These are phyloP conservation scores for Globisporangium parvum DNA, from an alignment of 352 stramenopile species.

Conservation along the genomic window DNA sequence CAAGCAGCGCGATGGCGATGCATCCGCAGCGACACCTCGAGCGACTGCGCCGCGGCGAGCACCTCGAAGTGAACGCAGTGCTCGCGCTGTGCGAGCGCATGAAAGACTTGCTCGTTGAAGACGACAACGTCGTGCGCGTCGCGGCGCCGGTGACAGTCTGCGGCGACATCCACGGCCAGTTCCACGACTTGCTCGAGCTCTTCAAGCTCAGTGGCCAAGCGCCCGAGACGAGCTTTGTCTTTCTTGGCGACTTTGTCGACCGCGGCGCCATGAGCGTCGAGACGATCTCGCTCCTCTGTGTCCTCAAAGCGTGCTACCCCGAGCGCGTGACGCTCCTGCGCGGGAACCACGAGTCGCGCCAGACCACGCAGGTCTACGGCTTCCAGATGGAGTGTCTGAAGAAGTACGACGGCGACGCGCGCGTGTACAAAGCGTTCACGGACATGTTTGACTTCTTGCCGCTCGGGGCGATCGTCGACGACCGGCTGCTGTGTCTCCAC, in stretches of 20 bases:
- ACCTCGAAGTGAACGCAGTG: constrained; percentile 42
- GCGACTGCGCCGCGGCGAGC: constrained; percentile 51
- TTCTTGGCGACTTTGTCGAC: constrained; percentile 98
- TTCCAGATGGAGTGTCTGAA: constrained; percentile 85
- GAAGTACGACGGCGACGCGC: constrained; percentile 73
- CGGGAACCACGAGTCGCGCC: constrained; percentile 93
- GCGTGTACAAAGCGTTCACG: constrained; percentile 75
- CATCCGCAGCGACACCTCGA: constrained; percentile 41
- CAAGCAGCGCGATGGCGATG: constrained; percentile 17
- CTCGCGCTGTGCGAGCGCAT: constrained; percentile 61
- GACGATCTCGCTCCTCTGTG: constrained; percentile 89
- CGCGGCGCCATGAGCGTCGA: constrained; percentile 94
- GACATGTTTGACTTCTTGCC: constrained; percentile 77
- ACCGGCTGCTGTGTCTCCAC: constrained; percentile 61
- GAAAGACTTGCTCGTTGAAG: constrained; percentile 62
- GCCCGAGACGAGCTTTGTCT: constrained; percentile 87
- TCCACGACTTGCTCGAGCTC: constrained; percentile 94
- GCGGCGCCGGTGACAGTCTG: constrained; percentile 77
- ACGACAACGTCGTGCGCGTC: constrained; percentile 81
- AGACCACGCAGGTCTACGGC: constrained; percentile 76
- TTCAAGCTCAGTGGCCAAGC: constrained; percentile 89
- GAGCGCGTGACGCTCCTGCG: constrained; percentile 90
- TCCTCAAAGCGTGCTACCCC: constrained; percentile 86
- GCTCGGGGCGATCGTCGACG: constrained; percentile 74
- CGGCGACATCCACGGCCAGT: constrained; percentile 97